These are phyloP conservation scores for Porogramme epimiltina DNA, from an alignment of 1,284 basidiomycete genomes.

Conservation along the genomic window DNA sequence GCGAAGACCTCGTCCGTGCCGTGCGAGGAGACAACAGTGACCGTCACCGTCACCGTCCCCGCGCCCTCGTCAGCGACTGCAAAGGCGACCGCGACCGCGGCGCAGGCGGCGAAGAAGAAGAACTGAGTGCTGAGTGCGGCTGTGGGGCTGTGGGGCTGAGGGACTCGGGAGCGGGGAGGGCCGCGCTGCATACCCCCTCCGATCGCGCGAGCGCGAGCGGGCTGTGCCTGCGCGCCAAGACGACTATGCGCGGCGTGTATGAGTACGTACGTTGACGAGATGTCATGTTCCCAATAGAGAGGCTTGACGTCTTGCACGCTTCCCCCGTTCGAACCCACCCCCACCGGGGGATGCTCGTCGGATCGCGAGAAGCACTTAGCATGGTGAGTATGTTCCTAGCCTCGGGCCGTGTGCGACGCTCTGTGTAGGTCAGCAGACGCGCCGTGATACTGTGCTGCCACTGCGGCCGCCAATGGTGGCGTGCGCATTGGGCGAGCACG, in stretches of 20 bases:
- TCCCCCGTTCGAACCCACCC: no score
- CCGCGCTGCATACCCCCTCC: no score
- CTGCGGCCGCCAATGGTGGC: no score
- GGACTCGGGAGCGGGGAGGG: not conserved
- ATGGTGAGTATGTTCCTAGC: no score
- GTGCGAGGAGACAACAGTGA: not conserved
- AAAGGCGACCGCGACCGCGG: not conserved
- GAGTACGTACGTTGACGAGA: conserved; percentile 8
- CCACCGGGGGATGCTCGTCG: no score
- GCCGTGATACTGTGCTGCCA: no score
- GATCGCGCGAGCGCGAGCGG: not conserved
- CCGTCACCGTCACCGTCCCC: not conserved
- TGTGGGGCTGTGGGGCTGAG: not conserved
- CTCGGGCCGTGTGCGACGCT: no score
- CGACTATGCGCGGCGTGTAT: conserved; percentile 3
- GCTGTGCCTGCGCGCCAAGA: not conserved
- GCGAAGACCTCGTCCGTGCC: not conserved
- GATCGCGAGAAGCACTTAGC: no score
- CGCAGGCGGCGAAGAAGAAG: not conserved
- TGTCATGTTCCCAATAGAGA: not conserved
- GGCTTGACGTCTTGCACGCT: not conserved
- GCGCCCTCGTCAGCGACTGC: not conserved
- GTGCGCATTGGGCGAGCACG: no score
- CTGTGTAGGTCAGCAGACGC: no score
- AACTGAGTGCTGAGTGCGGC: not conserved